Percentiles rank a stretch among this genome's conserved stretches.
phyloP scores from a whole-genome alignment of 352 stramenopile genomes.

The Thraustochytrium striatum region DNA sequence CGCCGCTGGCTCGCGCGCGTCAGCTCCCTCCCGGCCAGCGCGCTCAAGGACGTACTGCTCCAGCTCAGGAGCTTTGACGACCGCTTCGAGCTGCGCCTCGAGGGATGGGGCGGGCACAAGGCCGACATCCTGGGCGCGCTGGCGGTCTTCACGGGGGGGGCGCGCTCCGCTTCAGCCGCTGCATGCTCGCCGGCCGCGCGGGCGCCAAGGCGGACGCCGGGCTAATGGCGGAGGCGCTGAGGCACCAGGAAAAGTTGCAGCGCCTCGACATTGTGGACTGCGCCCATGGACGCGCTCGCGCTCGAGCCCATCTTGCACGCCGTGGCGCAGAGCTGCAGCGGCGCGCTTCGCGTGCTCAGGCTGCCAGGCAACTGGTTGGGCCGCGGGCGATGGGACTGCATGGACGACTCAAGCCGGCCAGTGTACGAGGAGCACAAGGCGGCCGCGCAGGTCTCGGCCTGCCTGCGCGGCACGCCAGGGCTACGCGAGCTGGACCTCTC shows the following conservation, averaged over 20 bases:
- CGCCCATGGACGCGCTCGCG: not conserved
- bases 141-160: not conserved
- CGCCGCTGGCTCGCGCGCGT: not conserved
- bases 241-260: not conserved
- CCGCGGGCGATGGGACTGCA: not conserved
- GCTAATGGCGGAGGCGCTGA: not conserved
- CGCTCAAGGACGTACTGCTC: not conserved
- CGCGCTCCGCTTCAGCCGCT: not conserved
- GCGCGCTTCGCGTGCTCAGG: not conserved
- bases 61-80: not conserved
- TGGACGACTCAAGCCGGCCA: not conserved
- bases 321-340: not conserved
- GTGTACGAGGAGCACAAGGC: not conserved
- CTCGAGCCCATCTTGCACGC: not conserved
- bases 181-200: not conserved
- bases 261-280: not conserved
- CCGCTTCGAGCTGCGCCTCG: not conserved
- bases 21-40: not conserved
- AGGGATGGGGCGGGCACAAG: not conserved
- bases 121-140: not conserved
- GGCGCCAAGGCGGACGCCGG: not conserved
- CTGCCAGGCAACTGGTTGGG: not conserved
- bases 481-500: not conserved
- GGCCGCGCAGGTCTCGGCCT: not conserved
- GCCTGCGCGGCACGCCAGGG: not conserved